Conservation (phyloP, 805 yeast species). For the Pichia paraexigua region DNA sequence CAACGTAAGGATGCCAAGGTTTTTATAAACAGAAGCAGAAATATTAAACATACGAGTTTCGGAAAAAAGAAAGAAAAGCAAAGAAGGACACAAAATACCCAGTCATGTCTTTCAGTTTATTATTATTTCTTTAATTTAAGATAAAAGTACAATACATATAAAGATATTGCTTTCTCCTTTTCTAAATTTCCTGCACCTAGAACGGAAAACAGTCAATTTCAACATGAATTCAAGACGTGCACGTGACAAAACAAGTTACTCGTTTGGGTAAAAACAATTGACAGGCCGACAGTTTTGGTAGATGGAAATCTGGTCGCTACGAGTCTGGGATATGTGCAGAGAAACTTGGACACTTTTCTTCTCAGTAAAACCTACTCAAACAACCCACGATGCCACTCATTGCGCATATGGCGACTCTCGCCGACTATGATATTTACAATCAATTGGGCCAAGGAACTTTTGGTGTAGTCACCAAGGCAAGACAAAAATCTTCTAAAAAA, state of each 20-base stretch:
- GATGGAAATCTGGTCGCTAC: not conserved
- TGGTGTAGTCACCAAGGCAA: constrained; percentile 83
- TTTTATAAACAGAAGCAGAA: not conserved
- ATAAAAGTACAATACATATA: no score
- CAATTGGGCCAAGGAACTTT: constrained; percentile 80
- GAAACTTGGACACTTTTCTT: no score
- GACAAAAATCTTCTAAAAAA: constrained; percentile 41
- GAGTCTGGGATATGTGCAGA: not conserved
- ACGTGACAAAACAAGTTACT: not conserved
- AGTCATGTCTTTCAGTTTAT: no score
- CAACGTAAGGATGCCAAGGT: constrained; percentile 22
- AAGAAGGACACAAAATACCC: no score
- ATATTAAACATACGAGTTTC: not conserved
- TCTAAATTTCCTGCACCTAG: not conserved
- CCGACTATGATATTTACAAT: constrained; percentile 27
- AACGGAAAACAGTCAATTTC: not conserved
- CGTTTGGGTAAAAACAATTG: not conserved
- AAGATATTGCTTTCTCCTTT: no score
- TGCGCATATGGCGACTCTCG: constrained; percentile 22
- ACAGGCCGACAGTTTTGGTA: not conserved
- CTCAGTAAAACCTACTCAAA: no score
- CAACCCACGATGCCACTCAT: not conserved
- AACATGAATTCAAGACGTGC: not conserved
- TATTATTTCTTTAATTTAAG: no score
- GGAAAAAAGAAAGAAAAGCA: no score